Base-by-base conservation (phyloP, 805 yeast species). In the Yamadazyma akitaensis region DNA sequence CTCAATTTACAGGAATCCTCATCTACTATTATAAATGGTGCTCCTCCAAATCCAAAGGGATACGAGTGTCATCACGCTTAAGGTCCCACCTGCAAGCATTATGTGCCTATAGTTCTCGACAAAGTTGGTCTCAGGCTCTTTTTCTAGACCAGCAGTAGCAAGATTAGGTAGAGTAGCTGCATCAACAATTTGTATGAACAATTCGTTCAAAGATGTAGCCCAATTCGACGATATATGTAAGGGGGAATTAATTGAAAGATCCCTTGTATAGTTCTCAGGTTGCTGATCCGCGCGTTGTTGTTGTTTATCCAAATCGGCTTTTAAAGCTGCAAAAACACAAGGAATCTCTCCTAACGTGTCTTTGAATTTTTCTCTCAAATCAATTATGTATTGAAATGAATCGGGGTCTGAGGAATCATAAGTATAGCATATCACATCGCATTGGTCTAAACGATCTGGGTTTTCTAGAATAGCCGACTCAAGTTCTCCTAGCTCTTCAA, bases 321-420 rank as follows among this genome's bases (percentile, higher is more conserved):
- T 94, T 31, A 91, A 69, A 0, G 97, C 99, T 1, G 91, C 97
- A 58, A 84, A 88, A 0, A 94, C 82, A 3, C 85, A 77, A 0
- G 99, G 99, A 2, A 94, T 67, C 37, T 75, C 74, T 43, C 77
- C 76, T 53, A 84, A 79, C 16, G 84, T 65, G 28, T 72, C 68
- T 1, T 82, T 78, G 57, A 85, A 81, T 51, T 70, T 75, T 26
- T 75, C 69, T 12, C 90, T 68, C n/a, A 91, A 62, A 16, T 85
- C 85, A 24, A 86, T 84, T 43, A 91, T 67, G 60, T 87, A 82
- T 44, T 90, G 87, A 63, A 94, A 94, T 37, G 96, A 88, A 46
- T 92, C 96, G 0, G 99, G 97, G 60, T 94, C 97, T 0, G 97
- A 84, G 0, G 97, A 89, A 61, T 94, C 99, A 64, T 94, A 94